Percentiles rank a stretch among this genome's conserved stretches.
phyloP scores from a whole-genome alignment of 495 filamentous ascomycete genomes.

The Lentithecium fluviatile region DNA sequence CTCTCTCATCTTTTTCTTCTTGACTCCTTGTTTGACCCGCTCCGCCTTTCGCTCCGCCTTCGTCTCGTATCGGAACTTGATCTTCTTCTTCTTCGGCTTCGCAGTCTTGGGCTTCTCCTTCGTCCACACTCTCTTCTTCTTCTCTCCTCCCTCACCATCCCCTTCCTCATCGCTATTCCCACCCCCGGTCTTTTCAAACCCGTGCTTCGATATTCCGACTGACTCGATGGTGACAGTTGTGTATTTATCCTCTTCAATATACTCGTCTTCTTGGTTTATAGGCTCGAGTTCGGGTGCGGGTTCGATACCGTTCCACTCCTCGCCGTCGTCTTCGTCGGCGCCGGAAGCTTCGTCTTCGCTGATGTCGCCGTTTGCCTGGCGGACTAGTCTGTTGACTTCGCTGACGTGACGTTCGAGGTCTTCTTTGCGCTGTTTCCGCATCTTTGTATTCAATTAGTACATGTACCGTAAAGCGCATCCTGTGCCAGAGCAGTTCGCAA shows the following conservation, averaged over 20 bases:
- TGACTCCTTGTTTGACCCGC: conserved; percentile 49
- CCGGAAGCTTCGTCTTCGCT: conserved; percentile 42
- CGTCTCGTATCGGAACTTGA: conserved; percentile 89
- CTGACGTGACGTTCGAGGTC: conserved; percentile 77
- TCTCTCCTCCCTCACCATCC: conserved; percentile 35
- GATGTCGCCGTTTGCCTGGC: conserved; percentile 51
- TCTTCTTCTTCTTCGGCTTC: conserved; percentile 81
- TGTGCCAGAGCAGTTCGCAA: too few relatives aligned
- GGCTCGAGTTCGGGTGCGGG: conserved; percentile 36
- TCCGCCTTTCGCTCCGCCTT: conserved; percentile 73
- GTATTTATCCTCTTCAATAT: conserved; percentile 92
- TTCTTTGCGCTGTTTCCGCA: conserved; percentile 74
- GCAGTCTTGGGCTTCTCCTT: conserved; percentile 54
- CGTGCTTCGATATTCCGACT: conserved; percentile 76
- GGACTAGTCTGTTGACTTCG: conserved; percentile 63
- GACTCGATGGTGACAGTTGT: conserved; percentile 91
- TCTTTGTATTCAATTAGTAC: conserved; percentile 48
- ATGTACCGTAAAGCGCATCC: too few relatives aligned
- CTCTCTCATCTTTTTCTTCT: conserved; percentile 23
- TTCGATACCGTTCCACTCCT: conserved; percentile 64
- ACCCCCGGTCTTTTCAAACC: conserved; percentile 55
- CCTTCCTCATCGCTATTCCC: conserved; percentile 49
- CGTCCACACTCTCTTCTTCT: conserved; percentile 43
- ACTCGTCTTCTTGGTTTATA: conserved; percentile 84
- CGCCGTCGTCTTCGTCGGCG: conserved; percentile 40